Conservation (phyloP, 208 protist genomes). For the Lotmaria passim region DNA sequence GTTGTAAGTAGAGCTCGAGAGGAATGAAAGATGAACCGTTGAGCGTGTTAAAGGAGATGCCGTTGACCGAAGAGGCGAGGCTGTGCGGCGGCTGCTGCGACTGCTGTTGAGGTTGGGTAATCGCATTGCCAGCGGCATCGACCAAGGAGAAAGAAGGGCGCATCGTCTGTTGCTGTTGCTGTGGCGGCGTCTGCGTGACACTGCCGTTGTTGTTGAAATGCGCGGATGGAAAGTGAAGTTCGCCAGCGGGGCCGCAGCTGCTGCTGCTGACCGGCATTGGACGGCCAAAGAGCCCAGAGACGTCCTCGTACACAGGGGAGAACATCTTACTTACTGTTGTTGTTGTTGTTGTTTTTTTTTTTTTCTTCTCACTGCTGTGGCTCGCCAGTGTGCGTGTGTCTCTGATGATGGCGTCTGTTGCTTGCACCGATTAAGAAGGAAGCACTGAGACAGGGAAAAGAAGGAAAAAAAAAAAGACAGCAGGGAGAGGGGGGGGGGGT, state of each 20-base stretch:
- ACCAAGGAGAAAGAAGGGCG: slow-evolving; percentile 20
- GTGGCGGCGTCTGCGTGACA: background rate
- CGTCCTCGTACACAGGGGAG: slow-evolving; percentile 29
- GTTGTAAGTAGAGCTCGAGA: slow-evolving; percentile 24
- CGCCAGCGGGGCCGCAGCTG: slow-evolving; percentile 6
- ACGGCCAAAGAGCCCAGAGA: slow-evolving; percentile 26
- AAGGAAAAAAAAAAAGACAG: too few species aligned
- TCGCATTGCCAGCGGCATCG: slow-evolving; percentile 13
- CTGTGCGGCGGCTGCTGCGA: slow-evolving; percentile 11
- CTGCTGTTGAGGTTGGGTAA: background rate
- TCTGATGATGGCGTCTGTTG: too few species aligned
- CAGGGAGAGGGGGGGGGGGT: too few species aligned
- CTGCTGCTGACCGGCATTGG: slow-evolving; percentile 15
- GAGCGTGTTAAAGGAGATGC: slow-evolving; percentile 16
- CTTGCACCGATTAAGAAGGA: too few species aligned
- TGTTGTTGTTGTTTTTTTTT: slow-evolving; percentile 8
- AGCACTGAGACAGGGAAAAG: too few species aligned
- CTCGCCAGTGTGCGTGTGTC: background rate
- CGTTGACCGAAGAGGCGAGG: slow-evolving; percentile 9
- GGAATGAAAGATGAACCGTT: slow-evolving; percentile 28
- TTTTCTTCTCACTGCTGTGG: background rate
- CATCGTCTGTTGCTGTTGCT: slow-evolving; percentile 13
- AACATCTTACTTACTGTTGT: slow-evolving; percentile 14
- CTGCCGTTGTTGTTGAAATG: background rate
- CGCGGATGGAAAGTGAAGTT: slow-evolving; percentile 21